Evolutionary conservation across 208 protist species (phyloP).

Genomic region (Acanthamoeba lenticulata): DNA sequence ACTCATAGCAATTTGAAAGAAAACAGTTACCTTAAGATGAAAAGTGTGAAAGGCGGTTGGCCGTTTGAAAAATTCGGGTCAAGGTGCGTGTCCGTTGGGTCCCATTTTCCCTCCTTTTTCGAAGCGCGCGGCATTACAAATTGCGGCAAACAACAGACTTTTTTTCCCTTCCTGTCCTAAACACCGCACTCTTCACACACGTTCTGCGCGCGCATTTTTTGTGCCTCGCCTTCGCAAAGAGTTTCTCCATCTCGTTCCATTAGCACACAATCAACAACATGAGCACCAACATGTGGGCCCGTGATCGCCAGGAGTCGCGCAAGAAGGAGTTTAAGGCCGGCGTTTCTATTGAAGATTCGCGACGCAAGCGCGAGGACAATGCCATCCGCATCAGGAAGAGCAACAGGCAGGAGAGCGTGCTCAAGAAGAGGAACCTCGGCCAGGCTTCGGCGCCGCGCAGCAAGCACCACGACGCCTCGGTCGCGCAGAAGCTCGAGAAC

Average conservation of each 20-base stretch:
- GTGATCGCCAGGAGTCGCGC: background rate
- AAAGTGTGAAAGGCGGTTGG: background rate
- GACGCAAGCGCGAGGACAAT: constrained; percentile 47
- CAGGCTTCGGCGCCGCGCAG: background rate
- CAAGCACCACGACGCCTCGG: constrained; percentile 44
- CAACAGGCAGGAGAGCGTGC: constrained; percentile 44
- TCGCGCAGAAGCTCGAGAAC: constrained; percentile 74
- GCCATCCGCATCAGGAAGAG: constrained; percentile 42
- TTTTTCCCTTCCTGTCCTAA: background rate
- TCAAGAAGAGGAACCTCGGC: constrained; percentile 60
- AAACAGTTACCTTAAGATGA: too few relatives aligned
- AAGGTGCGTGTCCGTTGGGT: background rate
- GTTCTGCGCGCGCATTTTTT: background rate
- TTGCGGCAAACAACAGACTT: background rate
- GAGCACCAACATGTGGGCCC: background rate
- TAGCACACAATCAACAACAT: background rate
- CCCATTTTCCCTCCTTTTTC: background rate
- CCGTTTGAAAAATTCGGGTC: background rate
- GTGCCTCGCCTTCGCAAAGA: too few relatives aligned
- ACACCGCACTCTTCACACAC: background rate
- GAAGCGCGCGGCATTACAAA: background rate
- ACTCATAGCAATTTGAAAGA: too few relatives aligned
- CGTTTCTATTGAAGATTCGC: background rate
- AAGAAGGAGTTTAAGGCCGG: background rate
- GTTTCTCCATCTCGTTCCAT: background rate